These are phyloP conservation scores for Przewalskia tangutica DNA, from an alignment of 257 asterid species.

Conservation along the genomic window DNA sequence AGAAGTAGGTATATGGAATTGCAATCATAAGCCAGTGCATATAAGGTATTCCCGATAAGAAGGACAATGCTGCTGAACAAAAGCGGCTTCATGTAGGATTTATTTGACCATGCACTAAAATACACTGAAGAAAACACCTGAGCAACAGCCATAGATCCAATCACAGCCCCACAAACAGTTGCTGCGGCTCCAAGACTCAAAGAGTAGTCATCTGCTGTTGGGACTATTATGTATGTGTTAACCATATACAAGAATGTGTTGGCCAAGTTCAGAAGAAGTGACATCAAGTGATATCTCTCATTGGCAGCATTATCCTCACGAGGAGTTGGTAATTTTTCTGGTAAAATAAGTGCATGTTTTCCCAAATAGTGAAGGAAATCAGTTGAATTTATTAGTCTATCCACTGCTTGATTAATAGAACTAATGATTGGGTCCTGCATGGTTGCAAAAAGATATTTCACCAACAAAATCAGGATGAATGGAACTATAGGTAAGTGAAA, in stretches of 20 bases:
- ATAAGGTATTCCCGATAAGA: constrained; percentile 58
- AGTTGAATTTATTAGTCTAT: constrained; percentile 76
- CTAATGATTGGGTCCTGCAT: constrained; percentile 92
- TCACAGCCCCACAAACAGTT: constrained; percentile 88
- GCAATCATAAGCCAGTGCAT: constrained; percentile 84
- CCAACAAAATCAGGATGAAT: neutral
- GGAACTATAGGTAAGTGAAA: neutral
- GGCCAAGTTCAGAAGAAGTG: constrained; percentile 80
- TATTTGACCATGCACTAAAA: constrained; percentile 99
- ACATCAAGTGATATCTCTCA: constrained; percentile 73
- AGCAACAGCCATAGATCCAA: constrained; percentile 98
- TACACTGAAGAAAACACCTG: constrained; percentile 94
- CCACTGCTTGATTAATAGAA: constrained; percentile 62
- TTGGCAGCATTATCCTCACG: constrained; percentile 54
- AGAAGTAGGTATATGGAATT: constrained; percentile 65
- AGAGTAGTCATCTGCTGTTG: constrained; percentile 97
- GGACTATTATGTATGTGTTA: constrained; percentile 90
- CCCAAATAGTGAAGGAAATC: constrained; percentile 78
- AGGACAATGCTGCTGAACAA: constrained; percentile 85
- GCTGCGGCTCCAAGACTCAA: constrained; percentile 93
- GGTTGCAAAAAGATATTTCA: neutral
- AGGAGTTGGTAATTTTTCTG: constrained; percentile 65
- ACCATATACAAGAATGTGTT: constrained; percentile 96
- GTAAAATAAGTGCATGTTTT: constrained; percentile 96
- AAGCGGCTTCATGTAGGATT: constrained; percentile 83